Evolutionary conservation across 2,329 filamentous ascomycete species (phyloP).

Genomic region (Aspergillus calidoustus): DNA sequence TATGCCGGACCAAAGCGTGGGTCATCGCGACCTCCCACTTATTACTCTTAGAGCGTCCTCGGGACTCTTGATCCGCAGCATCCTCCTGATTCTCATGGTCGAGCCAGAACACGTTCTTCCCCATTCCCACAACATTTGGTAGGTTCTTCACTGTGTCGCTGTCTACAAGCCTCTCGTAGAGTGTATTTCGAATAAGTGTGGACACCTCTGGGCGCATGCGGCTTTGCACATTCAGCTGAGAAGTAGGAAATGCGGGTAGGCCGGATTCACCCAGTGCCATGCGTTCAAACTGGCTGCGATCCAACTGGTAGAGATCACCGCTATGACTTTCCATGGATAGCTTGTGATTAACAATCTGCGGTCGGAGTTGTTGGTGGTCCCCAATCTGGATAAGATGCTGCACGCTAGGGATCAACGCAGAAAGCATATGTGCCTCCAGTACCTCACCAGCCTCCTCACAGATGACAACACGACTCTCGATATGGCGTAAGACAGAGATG

Average conservation of each 20-base stretch:
- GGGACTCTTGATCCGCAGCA: not conserved
- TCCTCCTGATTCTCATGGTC: slow-evolving; percentile 4
- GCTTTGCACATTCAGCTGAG: slow-evolving; percentile 1
- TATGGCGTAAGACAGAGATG: slow-evolving; percentile 46
- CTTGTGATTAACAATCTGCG: slow-evolving; percentile 19
- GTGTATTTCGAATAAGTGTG: not conserved
- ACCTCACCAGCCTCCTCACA: slow-evolving; percentile 74
- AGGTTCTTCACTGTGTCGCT: not conserved
- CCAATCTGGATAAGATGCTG: slow-evolving; percentile 47
- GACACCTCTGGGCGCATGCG: slow-evolving; percentile 3
- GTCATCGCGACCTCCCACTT: slow-evolving; percentile 1
- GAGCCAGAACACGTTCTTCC: slow-evolving; percentile 1
- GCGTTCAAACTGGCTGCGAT: slow-evolving; percentile 5
- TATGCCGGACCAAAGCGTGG: not conserved
- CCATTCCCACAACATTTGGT: not conserved
- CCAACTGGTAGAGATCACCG: not conserved
- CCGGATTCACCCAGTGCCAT: not conserved
- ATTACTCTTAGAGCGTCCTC: not conserved
- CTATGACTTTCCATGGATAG: slow-evolving; percentile 22
- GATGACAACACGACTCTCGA: slow-evolving; percentile 54
- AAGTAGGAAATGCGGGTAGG: not conserved
- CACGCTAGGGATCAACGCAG: slow-evolving; percentile 43
- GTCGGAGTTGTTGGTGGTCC: slow-evolving; percentile 42
- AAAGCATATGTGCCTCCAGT: slow-evolving; percentile 62
- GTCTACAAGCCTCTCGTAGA: not conserved